These are phyloP conservation scores for Pittosporum tobira DNA, from an alignment of 129 eudicot species.

Conservation along the genomic window DNA sequence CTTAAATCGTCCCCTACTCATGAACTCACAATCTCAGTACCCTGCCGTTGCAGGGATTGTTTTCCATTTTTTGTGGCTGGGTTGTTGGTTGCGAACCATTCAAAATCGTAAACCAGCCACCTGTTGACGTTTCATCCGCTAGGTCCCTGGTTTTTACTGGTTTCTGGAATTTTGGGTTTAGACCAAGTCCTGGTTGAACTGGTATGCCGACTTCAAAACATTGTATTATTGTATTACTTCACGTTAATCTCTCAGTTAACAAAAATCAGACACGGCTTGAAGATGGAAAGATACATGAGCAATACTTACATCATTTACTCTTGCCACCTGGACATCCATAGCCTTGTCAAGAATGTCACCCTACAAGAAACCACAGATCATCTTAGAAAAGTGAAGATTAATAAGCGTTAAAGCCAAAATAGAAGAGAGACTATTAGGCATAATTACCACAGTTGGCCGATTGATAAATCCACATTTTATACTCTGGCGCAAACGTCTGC, in stretches of 20 bases:
- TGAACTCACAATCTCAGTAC: too few species aligned
- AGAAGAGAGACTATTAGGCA: not conserved
- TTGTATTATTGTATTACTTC: too few species aligned
- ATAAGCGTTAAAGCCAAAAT: not conserved
- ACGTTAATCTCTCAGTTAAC: not conserved
- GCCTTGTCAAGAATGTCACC: conserved; percentile 91
- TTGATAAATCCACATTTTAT: conserved; percentile 78
- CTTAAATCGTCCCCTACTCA: too few species aligned
- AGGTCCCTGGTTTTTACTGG: too few species aligned
- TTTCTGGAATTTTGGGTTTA: too few species aligned
- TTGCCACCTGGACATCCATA: conserved; percentile 63
- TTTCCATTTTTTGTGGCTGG: too few species aligned
- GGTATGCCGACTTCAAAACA: too few species aligned
- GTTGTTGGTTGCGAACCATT: too few species aligned
- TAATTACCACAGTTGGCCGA: conserved; percentile 75
- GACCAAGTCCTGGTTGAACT: too few species aligned
- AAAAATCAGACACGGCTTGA: not conserved
- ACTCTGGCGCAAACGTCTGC: conserved; percentile 90
- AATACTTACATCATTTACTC: conserved; percentile 77
- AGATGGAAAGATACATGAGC: not conserved
- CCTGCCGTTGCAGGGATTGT: too few species aligned
- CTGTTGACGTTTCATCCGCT: too few species aligned
- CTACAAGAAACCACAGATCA: conserved; percentile 35
- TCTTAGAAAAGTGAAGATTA: not conserved
- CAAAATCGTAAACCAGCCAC: too few species aligned